Evolutionary conservation across 2,329 filamentous ascomycete genomes (phyloP).

Genomic region (Calonectria henricotiae): DNA sequence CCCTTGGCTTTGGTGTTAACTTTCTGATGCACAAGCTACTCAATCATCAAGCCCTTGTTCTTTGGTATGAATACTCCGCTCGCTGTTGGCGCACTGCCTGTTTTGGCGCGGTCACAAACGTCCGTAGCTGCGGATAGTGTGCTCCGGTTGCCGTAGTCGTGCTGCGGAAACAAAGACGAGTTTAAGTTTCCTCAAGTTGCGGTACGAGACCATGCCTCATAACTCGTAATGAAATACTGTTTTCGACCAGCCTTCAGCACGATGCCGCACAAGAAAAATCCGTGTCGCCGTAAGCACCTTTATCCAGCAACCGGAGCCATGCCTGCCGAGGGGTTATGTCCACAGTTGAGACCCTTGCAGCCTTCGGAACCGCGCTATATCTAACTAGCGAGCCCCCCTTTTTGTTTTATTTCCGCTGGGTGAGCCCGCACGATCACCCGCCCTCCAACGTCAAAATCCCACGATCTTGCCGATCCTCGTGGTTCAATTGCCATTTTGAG

Average conservation of each 20-base stretch:
- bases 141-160: background rate
- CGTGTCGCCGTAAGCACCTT: constrained; percentile 15
- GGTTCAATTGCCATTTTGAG: constrained; percentile 14
- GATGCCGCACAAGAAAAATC: background rate
- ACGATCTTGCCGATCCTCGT: constrained; percentile 18
- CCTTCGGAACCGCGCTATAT: constrained; percentile 10
- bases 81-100: background rate
- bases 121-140: background rate
- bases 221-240: background rate
- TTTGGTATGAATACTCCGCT: background rate
- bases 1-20: background rate
- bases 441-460: constrained; percentile 15
- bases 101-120: constrained; percentile 6
- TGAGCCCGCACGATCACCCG: background rate
- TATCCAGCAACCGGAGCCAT: constrained; percentile 10
- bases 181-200: constrained; percentile 1
- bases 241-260: background rate
- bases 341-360: constrained; percentile 10
- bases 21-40: background rate
- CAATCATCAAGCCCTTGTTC: background rate
- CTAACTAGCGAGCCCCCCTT: background rate
- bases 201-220: background rate
- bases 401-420: constrained; percentile 16
- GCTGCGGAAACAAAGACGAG: background rate
- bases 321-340: constrained; percentile 16